Conservation (phyloP, 176 grass and related monocot species). For the Aegilops speltoides region DNA sequence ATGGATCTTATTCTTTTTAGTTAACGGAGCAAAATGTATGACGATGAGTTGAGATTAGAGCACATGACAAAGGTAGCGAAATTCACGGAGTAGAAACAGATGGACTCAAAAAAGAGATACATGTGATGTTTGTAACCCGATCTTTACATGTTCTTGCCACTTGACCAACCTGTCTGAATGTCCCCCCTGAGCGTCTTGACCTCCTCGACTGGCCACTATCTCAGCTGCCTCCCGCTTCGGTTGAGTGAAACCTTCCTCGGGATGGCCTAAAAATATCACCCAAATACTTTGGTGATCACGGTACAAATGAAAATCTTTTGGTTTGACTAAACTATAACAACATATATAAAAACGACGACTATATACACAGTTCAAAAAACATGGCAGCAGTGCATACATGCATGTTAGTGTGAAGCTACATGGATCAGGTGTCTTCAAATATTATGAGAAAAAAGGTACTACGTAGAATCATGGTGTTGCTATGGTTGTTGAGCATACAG, state of each 20-base stretch:
- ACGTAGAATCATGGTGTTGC: too few species aligned
- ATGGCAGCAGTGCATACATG: neutral
- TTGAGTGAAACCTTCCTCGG: conserved; percentile 29
- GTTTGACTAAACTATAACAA: too few species aligned
- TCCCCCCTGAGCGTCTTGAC: conserved; percentile 49
- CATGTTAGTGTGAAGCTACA: neutral
- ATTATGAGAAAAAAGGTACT: too few species aligned
- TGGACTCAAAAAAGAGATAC: neutral
- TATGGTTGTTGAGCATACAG: too few species aligned
- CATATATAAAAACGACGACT: too few species aligned
- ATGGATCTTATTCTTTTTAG: neutral
- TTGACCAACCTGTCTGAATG: conserved; percentile 25
- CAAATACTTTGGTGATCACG: neutral
- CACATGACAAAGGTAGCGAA: neutral
- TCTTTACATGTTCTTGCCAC: conserved; percentile 44
- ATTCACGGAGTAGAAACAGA: neutral
- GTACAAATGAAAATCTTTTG: too few species aligned
- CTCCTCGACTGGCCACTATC: conserved; percentile 86
- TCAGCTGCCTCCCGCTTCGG: conserved; percentile 46
- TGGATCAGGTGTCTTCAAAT: too few species aligned
- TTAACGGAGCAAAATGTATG: neutral
- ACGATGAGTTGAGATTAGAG: neutral
- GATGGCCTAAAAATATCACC: conserved; percentile 32
- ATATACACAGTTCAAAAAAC: too few species aligned
- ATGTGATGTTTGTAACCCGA: conserved; percentile 56